phyloP scores from a whole-genome alignment of 2,329 filamentous ascomycete species.

The Neospermospora avenae region DNA sequence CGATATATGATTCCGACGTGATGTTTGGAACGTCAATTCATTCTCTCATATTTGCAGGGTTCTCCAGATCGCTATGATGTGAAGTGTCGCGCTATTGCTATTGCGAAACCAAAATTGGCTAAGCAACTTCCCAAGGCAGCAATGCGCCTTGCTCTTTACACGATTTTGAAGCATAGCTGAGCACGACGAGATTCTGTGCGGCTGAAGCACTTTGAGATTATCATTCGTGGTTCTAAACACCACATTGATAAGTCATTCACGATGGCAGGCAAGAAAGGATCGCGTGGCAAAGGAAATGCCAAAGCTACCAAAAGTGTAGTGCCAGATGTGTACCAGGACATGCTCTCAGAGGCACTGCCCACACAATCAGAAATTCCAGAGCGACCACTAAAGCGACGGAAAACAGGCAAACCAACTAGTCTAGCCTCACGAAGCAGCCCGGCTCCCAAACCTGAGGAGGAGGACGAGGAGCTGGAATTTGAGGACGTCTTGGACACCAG shows the following conservation, averaged over 20 bases:
- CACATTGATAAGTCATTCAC: background rate
- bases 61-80: background rate
- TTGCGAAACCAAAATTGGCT: background rate
- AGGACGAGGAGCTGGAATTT: conserved; percentile 31
- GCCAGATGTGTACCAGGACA: conserved; percentile 43
- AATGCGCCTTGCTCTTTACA: background rate
- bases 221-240: background rate
- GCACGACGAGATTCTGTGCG: background rate
- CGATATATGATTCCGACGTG: background rate
- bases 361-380: conserved; percentile 31
- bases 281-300: conserved; percentile 20
- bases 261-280: conserved; percentile 15
- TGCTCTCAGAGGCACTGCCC: conserved; percentile 41
- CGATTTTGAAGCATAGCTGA: background rate
- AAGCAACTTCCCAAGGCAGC: background rate
- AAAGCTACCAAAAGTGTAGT: conserved; percentile 26
- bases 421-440: conserved; percentile 10
- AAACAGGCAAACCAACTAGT: conserved; percentile 21
- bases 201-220: background rate
- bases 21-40: background rate
- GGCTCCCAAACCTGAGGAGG: conserved; percentile 19
- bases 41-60: background rate
- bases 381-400: conserved; percentile 38
- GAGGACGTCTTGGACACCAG: conserved; percentile 31
- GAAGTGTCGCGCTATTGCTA: background rate